Evolutionary conservation across 140 eudicot species (phyloP).

Genomic region (Senecio squalidus): DNA sequence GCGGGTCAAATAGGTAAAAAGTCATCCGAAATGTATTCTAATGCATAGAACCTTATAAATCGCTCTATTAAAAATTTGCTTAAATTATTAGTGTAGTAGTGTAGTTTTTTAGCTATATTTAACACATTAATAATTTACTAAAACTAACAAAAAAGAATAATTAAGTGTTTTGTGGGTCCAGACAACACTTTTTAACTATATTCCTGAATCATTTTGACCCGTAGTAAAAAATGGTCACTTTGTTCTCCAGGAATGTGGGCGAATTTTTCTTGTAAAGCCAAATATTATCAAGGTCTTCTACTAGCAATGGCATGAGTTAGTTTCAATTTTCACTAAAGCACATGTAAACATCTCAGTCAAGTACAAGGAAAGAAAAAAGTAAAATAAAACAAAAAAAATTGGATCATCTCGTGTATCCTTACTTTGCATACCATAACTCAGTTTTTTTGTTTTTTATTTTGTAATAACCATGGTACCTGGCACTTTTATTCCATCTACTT

Average conservation of each 20-base stretch:
- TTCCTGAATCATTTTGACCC: not conserved
- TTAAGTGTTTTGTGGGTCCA: too few species aligned
- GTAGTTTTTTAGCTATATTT: not conserved
- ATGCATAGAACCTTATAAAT: not conserved
- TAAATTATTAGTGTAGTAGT: not conserved
- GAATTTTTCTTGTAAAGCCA: not conserved
- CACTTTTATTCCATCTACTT: not conserved
- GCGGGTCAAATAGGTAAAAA: not conserved
- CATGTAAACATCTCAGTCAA: not conserved
- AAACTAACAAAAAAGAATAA: not conserved
- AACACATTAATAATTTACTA: not conserved
- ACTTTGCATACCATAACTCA: not conserved
- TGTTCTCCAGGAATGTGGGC: not conserved
- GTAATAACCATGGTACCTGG: not conserved
- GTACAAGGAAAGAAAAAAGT: not conserved
- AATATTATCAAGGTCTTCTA: not conserved
- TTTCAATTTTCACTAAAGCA: not conserved
- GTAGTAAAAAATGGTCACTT: not conserved
- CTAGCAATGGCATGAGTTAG: not conserved
- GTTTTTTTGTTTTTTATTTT: not conserved
- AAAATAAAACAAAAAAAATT: not conserved
- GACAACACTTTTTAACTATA: too few species aligned
- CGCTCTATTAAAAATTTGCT: not conserved
- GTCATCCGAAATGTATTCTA: constrained; percentile 1
- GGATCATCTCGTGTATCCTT: constrained; percentile 5